Percentiles rank a stretch among this genome's conserved stretches.
phyloP scores from a whole-genome alignment of 2,329 filamentous ascomycete genomes.

The Arthrobotrys pseudoclavata region DNA sequence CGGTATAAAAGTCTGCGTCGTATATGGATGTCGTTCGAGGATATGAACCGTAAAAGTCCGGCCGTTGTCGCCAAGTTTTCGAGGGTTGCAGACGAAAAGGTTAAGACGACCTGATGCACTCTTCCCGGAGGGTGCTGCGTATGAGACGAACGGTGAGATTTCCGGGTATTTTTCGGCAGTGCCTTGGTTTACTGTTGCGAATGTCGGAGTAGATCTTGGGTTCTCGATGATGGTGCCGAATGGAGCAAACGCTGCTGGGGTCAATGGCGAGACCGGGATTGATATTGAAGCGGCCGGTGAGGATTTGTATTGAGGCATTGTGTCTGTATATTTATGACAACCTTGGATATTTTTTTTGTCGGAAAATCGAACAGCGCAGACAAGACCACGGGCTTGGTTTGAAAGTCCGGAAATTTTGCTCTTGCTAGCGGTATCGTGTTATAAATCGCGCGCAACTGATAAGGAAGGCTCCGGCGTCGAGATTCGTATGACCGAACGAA shows the following conservation, averaged over 20 bases:
- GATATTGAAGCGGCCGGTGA: conserved; percentile 40
- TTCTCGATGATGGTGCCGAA: conserved; percentile 89
- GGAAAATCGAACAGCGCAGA: background rate
- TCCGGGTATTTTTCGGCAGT: conserved; percentile 87
- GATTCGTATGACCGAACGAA: conserved; percentile 6
- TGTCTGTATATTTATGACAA: background rate
- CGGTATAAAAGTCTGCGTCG: conserved; percentile 92
- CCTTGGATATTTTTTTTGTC: background rate
- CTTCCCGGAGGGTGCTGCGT: conserved; percentile 71
- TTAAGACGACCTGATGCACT: conserved; percentile 78
- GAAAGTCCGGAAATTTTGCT: conserved; percentile 5
- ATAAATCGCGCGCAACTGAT: conserved; percentile 29
- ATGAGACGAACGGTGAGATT: conserved; percentile 80
- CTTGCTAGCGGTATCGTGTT: background rate
- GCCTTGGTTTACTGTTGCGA: conserved; percentile 82
- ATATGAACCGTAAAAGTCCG: conserved; percentile 76
- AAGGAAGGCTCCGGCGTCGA: conserved; percentile 9
- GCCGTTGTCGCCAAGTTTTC: conserved; percentile 67
- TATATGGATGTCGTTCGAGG: conserved; percentile 92
- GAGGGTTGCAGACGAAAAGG: conserved; percentile 87
- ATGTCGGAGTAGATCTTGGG: conserved; percentile 68
- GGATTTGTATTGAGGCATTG: conserved; percentile 48
- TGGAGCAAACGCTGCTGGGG: conserved; percentile 76
- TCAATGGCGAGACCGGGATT: conserved; percentile 76
- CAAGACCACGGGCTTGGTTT: background rate